phyloP scores from a whole-genome alignment of 345 rosid species.

The Gossypium australe region DNA sequence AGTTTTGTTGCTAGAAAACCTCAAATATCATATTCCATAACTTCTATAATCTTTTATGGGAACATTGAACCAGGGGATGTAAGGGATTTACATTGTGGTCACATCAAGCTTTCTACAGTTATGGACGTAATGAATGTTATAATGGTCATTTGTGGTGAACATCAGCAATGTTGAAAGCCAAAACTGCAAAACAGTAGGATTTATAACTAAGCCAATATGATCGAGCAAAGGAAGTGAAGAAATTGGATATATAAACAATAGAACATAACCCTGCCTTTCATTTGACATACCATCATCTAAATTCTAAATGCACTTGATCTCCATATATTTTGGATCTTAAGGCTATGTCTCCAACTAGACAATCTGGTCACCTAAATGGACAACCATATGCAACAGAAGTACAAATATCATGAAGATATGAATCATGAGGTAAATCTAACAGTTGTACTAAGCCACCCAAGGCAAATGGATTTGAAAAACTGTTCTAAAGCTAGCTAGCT shows the following conservation, averaged over 20 bases:
- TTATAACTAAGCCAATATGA: neutral
- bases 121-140: too few relatives aligned
- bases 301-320: neutral
- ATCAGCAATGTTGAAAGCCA: too few relatives aligned
- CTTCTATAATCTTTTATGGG: neutral
- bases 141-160: too few relatives aligned
- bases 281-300: neutral
- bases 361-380: neutral
- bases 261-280: neutral
- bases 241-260: neutral
- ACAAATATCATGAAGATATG: too few relatives aligned
- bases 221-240: neutral
- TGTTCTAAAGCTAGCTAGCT: neutral
- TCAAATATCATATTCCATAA: neutral
- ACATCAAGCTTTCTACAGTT: too few relatives aligned
- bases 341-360: neutral
- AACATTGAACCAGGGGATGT: neutral
- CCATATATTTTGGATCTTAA: neutral
- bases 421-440: neutral
- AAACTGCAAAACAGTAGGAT: neutral
- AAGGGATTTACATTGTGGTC: neutral
- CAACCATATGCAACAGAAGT: neutral
- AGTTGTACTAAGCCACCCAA: neutral
- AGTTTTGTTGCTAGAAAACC: neutral
- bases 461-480: neutral